Base-by-base conservation (phyloP, 2,329 filamentous ascomycete genomes). In the Tricladium varicosporioides region DNA sequence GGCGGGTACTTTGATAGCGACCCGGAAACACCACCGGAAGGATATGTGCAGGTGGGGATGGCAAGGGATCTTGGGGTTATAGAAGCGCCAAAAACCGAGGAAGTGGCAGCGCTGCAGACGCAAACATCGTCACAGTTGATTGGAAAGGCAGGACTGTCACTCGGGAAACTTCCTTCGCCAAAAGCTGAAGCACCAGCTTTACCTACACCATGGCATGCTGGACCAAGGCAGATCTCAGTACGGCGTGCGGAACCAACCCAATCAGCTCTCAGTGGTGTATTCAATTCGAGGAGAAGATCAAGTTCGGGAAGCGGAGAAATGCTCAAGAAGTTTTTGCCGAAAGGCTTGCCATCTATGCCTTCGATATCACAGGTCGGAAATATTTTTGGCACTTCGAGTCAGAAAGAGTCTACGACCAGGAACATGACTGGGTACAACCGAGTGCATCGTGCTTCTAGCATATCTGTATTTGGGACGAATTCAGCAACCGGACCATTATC, bases 231-330 rank as follows among this genome's bases (percentile, higher is more conserved):
- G 32, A 64, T 75, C 14, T 60, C 73, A 46, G 61, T 75, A 27
- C 62, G 70, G 36, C 57, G 48, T n/a, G 19, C 56, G 36, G 70
- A 61, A 48, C 61, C 56, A n/a, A 65, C 68, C 13, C 75, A 69
- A 58, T 72, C 72, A 2, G 70, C 74, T 9, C 69, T 84, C 31
- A 73, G 76, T 10, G 70, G 73, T 3, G 78, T 80, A 2, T 78
- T 84, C 54, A 72, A 73, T n/a, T 56, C 61, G 8, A 74, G 80
- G 51, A 64, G 59, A 43, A 75, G 83, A 16, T 80, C 83, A 15
- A 75, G 77, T 14, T 86, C 83, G 1, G 76, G 77, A 2, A 79
- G 83, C 13, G 76, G 81, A 33, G 83, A 85, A 54, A 79, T 82
- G 5, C 67, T 86, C 22, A 84, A 78, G 67, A 80, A 76, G 61